Base-by-base conservation (phyloP, 495 filamentous ascomycete species). In the Pyronema omphalodes region DNA sequence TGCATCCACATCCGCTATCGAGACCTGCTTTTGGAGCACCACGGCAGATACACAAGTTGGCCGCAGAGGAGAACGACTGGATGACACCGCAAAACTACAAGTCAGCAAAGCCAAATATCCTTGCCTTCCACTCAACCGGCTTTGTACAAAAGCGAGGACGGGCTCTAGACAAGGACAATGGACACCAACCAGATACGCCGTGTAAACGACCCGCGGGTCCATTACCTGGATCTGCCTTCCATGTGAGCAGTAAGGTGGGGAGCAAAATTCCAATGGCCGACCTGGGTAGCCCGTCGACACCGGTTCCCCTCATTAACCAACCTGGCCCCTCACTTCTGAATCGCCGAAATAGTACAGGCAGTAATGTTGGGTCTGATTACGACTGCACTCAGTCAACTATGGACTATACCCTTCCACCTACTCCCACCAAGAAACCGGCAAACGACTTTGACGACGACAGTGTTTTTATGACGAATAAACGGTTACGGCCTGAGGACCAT, bases 61-160 rank as follows among this genome's bases (percentile, higher is more conserved):
- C 35, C 54, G 55, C 37, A 54, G 58, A 66, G 34, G 63, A 64
- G 37, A 68, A 75, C 54, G 71, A 71, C 35, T 73, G 69, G 39
- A 55, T 48, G 34, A 96, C 89, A 0, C 89, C 89, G 0, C 77
- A 85, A 52, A 83, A 81, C 53, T 94, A 84, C 63, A 88, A 85
- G 65, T 73, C 79, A 6, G 84, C 81, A 9, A 93, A 83, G 65
- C 89, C 89, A 36, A 71, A 84, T 7, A 84, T 85, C 35, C 81
- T 82, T 15, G 89, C 87, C 9, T 95, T 95, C 68, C 84, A 83
- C 74, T 95, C 91, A 0, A 95, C 91, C 5, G 91, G 91, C 33
- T 70, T 98, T 44, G 83, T 96, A 36, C 94, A 91, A 5, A 96
- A 96, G 70, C 78, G 63, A n/a, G 62, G 62, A 7, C 56, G 63